Conservation (phyloP, 768 basidiomycete species). For the Boletales sp. region DNA sequence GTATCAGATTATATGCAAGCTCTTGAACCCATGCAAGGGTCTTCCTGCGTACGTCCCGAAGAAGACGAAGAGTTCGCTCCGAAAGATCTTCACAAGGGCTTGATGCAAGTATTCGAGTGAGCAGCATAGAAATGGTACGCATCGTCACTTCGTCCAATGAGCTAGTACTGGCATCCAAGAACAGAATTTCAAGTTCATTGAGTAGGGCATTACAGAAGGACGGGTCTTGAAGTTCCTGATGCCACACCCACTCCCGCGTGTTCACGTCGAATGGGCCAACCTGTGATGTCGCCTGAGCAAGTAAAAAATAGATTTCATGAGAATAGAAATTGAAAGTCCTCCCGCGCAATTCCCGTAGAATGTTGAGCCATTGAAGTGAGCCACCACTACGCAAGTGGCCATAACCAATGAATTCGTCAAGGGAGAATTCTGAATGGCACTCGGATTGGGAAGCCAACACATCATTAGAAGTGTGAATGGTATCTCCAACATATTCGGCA, state of each 20-base stretch:
- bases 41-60: slow-evolving; percentile 27
- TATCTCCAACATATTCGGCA: slow-evolving; percentile 26
- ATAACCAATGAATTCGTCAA: slow-evolving; percentile 42
- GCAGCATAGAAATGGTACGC: slow-evolving; percentile 28
- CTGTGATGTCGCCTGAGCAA: slow-evolving; percentile 41
- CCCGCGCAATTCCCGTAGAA: slow-evolving; percentile 36
- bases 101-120: slow-evolving; percentile 32
- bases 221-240: slow-evolving; percentile 30
- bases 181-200: slow-evolving; percentile 27
- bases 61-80: slow-evolving; percentile 14
- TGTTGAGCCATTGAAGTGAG: slow-evolving; percentile 46
- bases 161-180: slow-evolving; percentile 32
- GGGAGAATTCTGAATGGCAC: slow-evolving; percentile 35
- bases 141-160: slow-evolving; percentile 33
- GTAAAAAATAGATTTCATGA: slow-evolving; percentile 37
- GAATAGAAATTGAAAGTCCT: slow-evolving; percentile 34
- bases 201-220: slow-evolving; percentile 34
- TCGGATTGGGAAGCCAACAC: slow-evolving; percentile 37
- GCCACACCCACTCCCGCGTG: slow-evolving; percentile 30
- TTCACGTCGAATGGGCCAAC: slow-evolving; percentile 26
- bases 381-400: slow-evolving; percentile 39
- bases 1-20: slow-evolving; percentile 18
- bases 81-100: slow-evolving; percentile 9
- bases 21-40: slow-evolving; percentile 33
- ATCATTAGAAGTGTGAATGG: slow-evolving; percentile 37